Conservation (phyloP, 345 rosid species). For the Corymbia maculata region DNA sequence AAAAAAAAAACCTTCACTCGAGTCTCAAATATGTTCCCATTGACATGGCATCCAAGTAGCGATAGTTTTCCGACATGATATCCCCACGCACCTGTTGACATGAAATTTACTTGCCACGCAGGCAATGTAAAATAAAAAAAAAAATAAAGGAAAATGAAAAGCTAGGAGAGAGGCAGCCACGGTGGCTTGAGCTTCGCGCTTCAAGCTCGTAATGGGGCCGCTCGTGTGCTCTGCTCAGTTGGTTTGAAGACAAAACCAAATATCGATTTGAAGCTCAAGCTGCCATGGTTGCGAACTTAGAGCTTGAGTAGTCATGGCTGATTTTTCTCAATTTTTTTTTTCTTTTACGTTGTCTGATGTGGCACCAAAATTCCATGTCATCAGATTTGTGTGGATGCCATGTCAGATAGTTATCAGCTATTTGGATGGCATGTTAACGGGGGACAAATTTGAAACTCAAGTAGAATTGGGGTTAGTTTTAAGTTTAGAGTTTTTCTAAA, state of each 20-base stretch:
- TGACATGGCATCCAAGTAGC: neutral
- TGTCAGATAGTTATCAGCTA: neutral
- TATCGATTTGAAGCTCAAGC: neutral
- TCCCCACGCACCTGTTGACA: neutral
- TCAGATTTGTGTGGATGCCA: neutral
- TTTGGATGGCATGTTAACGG: neutral
- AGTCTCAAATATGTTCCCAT: neutral
- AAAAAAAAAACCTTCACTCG: neutral
- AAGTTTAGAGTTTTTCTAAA: too few species aligned
- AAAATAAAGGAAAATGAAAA: too few species aligned
- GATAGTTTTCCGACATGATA: neutral
- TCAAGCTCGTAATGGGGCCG: neutral
- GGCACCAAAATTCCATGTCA: neutral
- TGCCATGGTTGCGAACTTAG: neutral
- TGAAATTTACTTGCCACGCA: neutral
- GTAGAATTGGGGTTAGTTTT: rapidly evolving
- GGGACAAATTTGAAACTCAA: neutral
- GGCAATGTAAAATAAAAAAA: neutral
- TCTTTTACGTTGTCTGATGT: neutral
- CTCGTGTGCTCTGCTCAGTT: neutral
- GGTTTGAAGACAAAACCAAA: neutral
- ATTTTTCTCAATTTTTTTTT: neutral
- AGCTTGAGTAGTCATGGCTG: neutral
- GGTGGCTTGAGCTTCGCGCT: neutral
- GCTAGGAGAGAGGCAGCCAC: neutral